Evolutionary conservation across 768 basidiomycete species (phyloP).

Genomic region (Kondoa malvinella): DNA sequence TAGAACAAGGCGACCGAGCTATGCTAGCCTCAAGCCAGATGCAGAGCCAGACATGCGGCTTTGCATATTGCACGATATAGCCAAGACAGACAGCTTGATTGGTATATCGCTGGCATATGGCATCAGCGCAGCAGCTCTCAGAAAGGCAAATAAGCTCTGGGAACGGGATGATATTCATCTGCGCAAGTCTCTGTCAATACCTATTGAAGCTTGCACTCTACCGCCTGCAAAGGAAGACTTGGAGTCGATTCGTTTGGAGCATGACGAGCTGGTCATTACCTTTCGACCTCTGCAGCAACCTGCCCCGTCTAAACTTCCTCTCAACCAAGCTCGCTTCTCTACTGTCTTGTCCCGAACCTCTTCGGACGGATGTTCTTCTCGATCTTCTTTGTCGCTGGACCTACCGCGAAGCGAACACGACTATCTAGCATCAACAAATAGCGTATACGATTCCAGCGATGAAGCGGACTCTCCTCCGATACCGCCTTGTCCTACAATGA

Average conservation of each 20-base stretch:
- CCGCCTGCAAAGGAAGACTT: constrained; percentile 18
- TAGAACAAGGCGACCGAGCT: background rate
- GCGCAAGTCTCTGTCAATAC: constrained; percentile 64
- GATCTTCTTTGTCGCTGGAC: background rate
- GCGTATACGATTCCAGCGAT: background rate
- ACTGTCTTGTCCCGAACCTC: background rate
- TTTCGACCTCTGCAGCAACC: background rate
- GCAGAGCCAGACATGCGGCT: background rate
- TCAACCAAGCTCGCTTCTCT: background rate
- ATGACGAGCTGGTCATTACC: constrained; percentile 7
- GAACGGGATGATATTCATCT: constrained; percentile 78
- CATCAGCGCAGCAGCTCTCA: constrained; percentile 5
- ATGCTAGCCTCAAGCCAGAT: background rate
- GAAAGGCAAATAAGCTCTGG: constrained; percentile 85
- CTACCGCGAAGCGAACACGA: background rate
- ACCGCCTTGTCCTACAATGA: no score
- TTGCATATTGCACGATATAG: constrained; percentile 8
- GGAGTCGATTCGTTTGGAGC: constrained; percentile 3
- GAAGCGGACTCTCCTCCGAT: no score
- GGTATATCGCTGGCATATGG: constrained; percentile 13
- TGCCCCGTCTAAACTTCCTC: background rate
- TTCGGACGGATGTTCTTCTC: constrained; percentile 1
- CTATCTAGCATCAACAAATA: background rate
- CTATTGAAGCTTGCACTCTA: constrained; percentile 33
- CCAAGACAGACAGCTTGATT: constrained; percentile 8